Conservation (phyloP, 2,329 filamentous ascomycete genomes). For the Ceratocystis ficicola region DNA sequence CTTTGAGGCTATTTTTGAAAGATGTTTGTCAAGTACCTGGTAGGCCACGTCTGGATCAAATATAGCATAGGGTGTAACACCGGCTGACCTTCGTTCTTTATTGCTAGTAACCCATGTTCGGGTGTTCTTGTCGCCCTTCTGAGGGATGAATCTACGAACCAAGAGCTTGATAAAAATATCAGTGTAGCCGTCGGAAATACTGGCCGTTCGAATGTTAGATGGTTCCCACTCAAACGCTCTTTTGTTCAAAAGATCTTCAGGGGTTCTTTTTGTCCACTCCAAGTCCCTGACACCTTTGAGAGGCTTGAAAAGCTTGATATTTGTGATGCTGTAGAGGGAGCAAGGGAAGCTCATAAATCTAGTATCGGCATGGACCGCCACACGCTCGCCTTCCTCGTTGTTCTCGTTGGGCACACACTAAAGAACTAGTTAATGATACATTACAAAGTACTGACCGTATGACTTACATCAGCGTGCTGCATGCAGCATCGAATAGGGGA, state of each 20-base stretch:
- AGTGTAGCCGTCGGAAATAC: conserved; percentile 44
- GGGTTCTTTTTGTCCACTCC: conserved; percentile 41
- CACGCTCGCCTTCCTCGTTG: too few relatives aligned
- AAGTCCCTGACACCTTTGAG: conserved; percentile 43
- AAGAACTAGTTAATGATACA: too few relatives aligned
- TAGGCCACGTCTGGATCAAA: conserved; percentile 40
- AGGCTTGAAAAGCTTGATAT: conserved; percentile 46
- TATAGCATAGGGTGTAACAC: conserved; percentile 45
- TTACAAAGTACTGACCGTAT: too few relatives aligned
- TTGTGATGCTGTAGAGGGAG: conserved; percentile 48
- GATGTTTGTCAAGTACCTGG: conserved; percentile 39
- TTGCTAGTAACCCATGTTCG: conserved; percentile 43
- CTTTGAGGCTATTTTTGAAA: conserved; percentile 25
- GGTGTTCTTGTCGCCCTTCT: conserved; percentile 43
- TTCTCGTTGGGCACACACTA: too few relatives aligned
- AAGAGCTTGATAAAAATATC: conserved; percentile 35
- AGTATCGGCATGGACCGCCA: too few relatives aligned
- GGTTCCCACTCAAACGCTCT: conserved; percentile 46
- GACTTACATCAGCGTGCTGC: too few relatives aligned
- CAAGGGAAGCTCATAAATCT: conserved; percentile 32
- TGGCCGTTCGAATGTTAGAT: conserved; percentile 38
- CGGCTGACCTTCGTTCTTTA: conserved; percentile 34
- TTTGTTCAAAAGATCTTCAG: conserved; percentile 29
- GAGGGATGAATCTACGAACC: conserved; percentile 45
- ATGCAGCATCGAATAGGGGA: too few relatives aligned